Conservation (phyloP, 768 basidiomycete species). For the Brasilioporus rufonigricans region DNA sequence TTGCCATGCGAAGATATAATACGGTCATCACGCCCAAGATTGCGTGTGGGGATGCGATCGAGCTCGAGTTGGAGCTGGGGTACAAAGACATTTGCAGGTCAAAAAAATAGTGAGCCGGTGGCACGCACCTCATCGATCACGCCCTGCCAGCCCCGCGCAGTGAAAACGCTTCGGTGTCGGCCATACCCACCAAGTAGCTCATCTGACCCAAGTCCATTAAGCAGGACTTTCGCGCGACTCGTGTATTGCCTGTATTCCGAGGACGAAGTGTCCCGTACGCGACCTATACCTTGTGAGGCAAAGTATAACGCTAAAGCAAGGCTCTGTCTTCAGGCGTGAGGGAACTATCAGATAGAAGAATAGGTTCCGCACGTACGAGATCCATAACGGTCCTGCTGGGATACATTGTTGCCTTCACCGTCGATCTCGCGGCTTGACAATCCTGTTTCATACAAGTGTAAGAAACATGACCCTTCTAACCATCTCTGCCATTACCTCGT, state of each 20-base stretch:
- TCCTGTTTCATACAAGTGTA: slow-evolving; percentile 45
- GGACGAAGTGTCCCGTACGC: slow-evolving; percentile 40
- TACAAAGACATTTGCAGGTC: neutral
- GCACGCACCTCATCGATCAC: slow-evolving; percentile 73
- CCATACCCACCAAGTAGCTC: slow-evolving; percentile 94
- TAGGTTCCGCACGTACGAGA: slow-evolving; percentile 51
- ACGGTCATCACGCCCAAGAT: slow-evolving; percentile 93
- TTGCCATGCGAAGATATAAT: slow-evolving; percentile 89
- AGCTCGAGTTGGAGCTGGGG: slow-evolving; percentile 87
- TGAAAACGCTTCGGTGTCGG: slow-evolving; percentile 78
- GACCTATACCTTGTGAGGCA: slow-evolving; percentile 79
- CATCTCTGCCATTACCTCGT: slow-evolving; percentile 46
- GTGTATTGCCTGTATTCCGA: slow-evolving; percentile 48
- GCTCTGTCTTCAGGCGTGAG: slow-evolving; percentile 51
- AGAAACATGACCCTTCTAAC: neutral
- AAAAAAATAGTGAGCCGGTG: neutral
- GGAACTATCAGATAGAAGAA: neutral
- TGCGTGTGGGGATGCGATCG: slow-evolving; percentile 81
- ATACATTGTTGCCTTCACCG: slow-evolving; percentile 71
- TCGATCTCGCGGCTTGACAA: slow-evolving; percentile 51
- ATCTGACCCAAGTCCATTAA: slow-evolving; percentile 93
- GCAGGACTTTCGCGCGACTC: slow-evolving; percentile 75
- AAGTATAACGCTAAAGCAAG: slow-evolving; percentile 92
- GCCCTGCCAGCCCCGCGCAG: slow-evolving; percentile 64
- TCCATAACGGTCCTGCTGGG: slow-evolving; percentile 89